These are phyloP conservation scores for Jacaranda mimosifolia DNA, from an alignment of 257 asterid species.

Conservation along the genomic window DNA sequence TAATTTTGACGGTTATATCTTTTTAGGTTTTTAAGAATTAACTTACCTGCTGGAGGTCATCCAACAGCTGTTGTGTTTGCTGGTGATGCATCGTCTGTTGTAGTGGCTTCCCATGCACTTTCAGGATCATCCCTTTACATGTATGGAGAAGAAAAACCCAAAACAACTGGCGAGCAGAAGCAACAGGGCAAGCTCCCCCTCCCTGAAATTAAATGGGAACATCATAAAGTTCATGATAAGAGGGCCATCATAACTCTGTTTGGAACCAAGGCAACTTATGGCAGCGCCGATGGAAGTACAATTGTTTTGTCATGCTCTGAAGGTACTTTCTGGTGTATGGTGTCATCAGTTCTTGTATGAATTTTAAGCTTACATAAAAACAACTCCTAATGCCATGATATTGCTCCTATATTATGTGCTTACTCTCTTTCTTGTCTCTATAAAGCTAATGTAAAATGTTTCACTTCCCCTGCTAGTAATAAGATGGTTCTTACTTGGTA, in stretches of 20 bases:
- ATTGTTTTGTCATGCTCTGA: conserved; percentile 87
- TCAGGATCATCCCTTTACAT: conserved; percentile 83
- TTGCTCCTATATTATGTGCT: background rate
- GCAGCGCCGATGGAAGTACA: conserved; percentile 91
- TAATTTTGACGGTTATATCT: conserved; percentile 19
- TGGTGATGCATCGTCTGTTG: conserved; percentile 80
- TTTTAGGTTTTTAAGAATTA: conserved; percentile 85
- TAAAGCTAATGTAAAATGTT: background rate
- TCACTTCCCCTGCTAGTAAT: conserved; percentile 23
- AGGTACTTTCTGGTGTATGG: conserved; percentile 57
- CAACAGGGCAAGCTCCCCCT: conserved; percentile 84
- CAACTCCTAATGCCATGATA: conserved; percentile 5
- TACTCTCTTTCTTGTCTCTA: conserved; percentile 19
- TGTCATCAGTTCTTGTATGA: conserved; percentile 24
- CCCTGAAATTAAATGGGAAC: conserved; percentile 94
- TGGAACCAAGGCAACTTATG: conserved; percentile 87
- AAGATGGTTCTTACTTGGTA: conserved; percentile 16
- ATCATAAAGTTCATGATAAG: conserved; percentile 84
- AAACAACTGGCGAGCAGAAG: conserved; percentile 61
- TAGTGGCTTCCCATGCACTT: conserved; percentile 81
- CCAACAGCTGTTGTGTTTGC: conserved; percentile 82
- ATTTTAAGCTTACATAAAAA: conserved; percentile 11
- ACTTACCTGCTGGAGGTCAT: conserved; percentile 90
- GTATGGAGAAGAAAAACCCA: conserved; percentile 89
- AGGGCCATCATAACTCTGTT: conserved; percentile 73